Evolutionary conservation across 306 rosid genomes (phyloP), one percentile per base, ranked within the genome.

Genomic region (Ammopiptanthus mongolicus): DNA sequence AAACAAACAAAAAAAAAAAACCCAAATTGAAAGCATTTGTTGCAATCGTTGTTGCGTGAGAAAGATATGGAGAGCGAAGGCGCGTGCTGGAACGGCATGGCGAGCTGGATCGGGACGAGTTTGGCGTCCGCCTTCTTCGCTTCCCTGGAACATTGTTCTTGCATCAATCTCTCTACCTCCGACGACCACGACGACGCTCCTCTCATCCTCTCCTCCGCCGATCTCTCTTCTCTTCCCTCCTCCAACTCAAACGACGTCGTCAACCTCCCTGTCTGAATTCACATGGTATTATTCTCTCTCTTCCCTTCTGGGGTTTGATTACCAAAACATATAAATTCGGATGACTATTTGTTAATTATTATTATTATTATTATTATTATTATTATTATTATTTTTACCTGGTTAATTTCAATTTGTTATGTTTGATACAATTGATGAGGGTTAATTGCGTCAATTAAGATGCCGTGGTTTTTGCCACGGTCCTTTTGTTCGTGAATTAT

Each of bases 71-170:
- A 76, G 69, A 80, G 17, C 55, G 80, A 65, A 55, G 66, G 81
- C 14, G 71, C 78, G 36, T 72, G 86, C 50, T 82, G 84, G 64
- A 82, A 84, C 63, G 85, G 77, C 12, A 60, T 80, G 76, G 90
- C 90, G 4, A 73, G 58, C 65, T 84, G 88, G 92, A 37, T 88
- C 10, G 90, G 90, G 8, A 62, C 81, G 25, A 88, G 78, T 42
- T 47, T 88, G 0, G 91, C 93, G 2, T 55, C 87, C 0, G 93
- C 87, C 29, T 88, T 91, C 90, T 85, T 88, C 77, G 78, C 90
- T 22, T 88, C 96, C 48, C 74, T 91, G 7, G 93, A 86, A 28
- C 90, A 91, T 1, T 91, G 85, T 69, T 88, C 88, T 37, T 88
- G 90, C 70, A 82, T 91, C 80, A 83, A 86, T 14, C 87, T 91